Evolutionary conservation across 1,284 basidiomycete species (phyloP), one percentile per base, ranked within the genome.

Genomic region (Fomitopsis schrenkii): DNA sequence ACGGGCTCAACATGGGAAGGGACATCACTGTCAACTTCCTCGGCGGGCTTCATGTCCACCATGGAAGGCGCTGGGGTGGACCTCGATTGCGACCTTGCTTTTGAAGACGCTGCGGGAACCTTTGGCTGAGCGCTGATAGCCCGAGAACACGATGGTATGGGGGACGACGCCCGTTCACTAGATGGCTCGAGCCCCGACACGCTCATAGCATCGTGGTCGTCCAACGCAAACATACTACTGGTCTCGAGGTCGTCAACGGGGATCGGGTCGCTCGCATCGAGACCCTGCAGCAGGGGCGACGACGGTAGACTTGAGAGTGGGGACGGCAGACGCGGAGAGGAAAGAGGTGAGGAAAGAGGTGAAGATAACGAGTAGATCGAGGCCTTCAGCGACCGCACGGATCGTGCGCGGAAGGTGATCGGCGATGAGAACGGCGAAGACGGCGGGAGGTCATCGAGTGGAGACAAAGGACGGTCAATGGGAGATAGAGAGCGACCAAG

Each of bases 381-480:
- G 22, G 26, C 4, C 26, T 41, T 41, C 15, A 28, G 41, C 19
- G 46, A 44, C 5, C 45, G 22, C 12, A 19, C 48, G 1, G 12
- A 42, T 9, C 26, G 33, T 30, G 57, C 30, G 48, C 2, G 7
- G 44, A 50, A 14, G 19, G 53, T 14, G 46, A 58, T 35, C 36
- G 58, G 62, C 7, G 62, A 63, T 1, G 59, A 57, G 14, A 60
- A 30, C 7, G 62, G 62, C 12, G 62, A 63, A 15, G 57, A 63
- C 5, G 54, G 36, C 53, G 42, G 42, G 15, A 58, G 19, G 52
- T 58, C 42, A 40, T 54, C 41, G 8, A 38, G 41, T 4, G 44
- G 56, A 48, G 56, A 35, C 30, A 15, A 6, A 42, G 26, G 22
- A 9, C 14, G 54, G 10, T n/a, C 10, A 17, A 55, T 28, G 6